phyloP scores from a whole-genome alignment of 345 rosid genomes.

The Brassica nigra region DNA sequence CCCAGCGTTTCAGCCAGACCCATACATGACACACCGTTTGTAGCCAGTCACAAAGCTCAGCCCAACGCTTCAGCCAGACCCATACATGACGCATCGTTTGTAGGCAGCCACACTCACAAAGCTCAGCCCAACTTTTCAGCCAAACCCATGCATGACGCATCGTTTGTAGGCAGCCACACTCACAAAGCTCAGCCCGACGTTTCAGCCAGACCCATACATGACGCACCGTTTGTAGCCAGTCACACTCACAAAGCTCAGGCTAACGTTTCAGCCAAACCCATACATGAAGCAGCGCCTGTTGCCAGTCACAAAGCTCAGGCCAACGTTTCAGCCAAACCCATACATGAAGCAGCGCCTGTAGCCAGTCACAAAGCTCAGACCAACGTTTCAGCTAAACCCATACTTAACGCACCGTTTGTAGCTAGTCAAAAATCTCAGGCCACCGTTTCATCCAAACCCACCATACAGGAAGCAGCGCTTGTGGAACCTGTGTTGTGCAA shows the following conservation, averaged over 20 bases:
- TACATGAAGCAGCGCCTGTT: slow-evolving; percentile 42
- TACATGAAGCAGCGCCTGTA: too few species aligned
- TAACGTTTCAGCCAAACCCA: slow-evolving; percentile 30
- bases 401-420: too few species aligned
- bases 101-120: too few species aligned
- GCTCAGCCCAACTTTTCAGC: too few species aligned
- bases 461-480: background rate
- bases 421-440: too few species aligned
- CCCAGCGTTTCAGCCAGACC: too few species aligned
- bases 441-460: too few species aligned
- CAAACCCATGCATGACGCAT: background rate
- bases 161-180: background rate
- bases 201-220: slow-evolving; percentile 34
- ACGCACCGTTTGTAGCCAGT: slow-evolving; percentile 36
- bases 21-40: slow-evolving; percentile 10
- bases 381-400: too few species aligned
- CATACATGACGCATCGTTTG: slow-evolving; percentile 44
- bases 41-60: slow-evolving; percentile 34
- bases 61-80: slow-evolving; percentile 31
- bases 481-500: background rate
- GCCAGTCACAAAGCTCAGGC: too few species aligned
- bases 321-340: too few species aligned
- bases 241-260: slow-evolving; percentile 25
- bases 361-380: too few species aligned
- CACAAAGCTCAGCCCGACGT: slow-evolving; percentile 33